Percentiles rank a stretch among this genome's conserved stretches.
Evolutionary conservation across 495 filamentous ascomycete genomes (phyloP).

Genomic region (Evernia prunastri): DNA sequence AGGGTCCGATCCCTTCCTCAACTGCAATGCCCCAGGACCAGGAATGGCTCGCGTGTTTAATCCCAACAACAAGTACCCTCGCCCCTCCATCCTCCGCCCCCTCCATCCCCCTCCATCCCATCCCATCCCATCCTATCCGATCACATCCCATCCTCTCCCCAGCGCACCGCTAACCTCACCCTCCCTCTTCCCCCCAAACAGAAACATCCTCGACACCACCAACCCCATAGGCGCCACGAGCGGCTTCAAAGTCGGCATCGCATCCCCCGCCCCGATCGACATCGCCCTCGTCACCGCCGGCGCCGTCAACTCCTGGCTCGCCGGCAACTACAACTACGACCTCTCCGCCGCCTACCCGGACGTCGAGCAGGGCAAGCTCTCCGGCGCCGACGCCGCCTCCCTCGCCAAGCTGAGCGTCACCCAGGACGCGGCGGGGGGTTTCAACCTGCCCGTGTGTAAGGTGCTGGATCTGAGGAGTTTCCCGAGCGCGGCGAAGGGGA

Average conservation of each 20-base stretch:
- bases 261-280: neutral
- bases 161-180: neutral
- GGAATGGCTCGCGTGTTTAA: constrained; percentile 19
- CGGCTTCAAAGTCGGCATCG: neutral
- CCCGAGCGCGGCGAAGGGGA: neutral
- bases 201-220: neutral
- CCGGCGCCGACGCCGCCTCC: neutral
- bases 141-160: neutral
- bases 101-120: neutral
- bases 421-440: constrained; percentile 4
- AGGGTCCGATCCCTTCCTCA: constrained; percentile 6
- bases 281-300: constrained; percentile 3
- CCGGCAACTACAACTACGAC: constrained; percentile 18
- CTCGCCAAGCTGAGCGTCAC: neutral
- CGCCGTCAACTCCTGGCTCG: constrained; percentile 14
- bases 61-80: neutral
- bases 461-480: constrained; percentile 14
- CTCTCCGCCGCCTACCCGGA: neutral
- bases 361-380: neutral
- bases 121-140: neutral
- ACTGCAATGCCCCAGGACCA: constrained; percentile 7
- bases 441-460: constrained; percentile 18
- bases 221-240: neutral
- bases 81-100: neutral
- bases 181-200: too few species aligned